These are phyloP conservation scores for Hanseniaspora hatyaiensis DNA, from an alignment of 805 yeast species.

Conservation along the genomic window DNA sequence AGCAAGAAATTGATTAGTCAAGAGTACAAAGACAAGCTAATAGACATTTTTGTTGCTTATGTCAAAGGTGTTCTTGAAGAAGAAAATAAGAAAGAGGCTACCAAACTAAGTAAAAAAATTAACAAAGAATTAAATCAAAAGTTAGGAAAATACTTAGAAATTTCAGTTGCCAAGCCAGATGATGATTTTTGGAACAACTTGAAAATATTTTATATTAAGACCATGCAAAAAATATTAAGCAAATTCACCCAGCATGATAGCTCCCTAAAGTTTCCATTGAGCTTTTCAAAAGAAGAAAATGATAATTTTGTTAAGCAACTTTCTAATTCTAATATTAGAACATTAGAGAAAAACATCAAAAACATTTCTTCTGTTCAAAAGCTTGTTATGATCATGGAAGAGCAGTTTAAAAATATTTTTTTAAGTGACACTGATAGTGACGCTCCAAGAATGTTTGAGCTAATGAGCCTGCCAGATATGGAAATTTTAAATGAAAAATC, in stretches of 20 bases:
- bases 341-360: slow-evolving; percentile 60
- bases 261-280: slow-evolving; percentile 52
- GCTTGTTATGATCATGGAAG: slow-evolving; percentile 55
- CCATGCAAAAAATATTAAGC: slow-evolving; percentile 26
- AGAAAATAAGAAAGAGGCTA: slow-evolving; percentile 34
- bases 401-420: slow-evolving; percentile 69
- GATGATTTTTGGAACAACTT: slow-evolving; percentile 52
- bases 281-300: slow-evolving; percentile 39
- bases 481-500: slow-evolving; percentile 6
- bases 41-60: neutral
- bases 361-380: slow-evolving; percentile 57
- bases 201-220: slow-evolving; percentile 33
- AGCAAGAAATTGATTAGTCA: neutral
- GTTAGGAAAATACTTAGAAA: slow-evolving; percentile 42
- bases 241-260: slow-evolving; percentile 20
- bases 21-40: neutral
- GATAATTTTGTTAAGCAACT: slow-evolving; percentile 25
- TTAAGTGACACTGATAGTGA: slow-evolving; percentile 66
- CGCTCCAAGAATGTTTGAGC: slow-evolving; percentile 49
- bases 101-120: slow-evolving; percentile 33
- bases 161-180: slow-evolving; percentile 40
- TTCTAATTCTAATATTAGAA: slow-evolving; percentile 36
- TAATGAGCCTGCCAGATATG: slow-evolving; percentile 8
- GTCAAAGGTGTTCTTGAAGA: slow-evolving; percentile 25
- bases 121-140: slow-evolving; percentile 37